These are phyloP conservation scores for Helichrysum umbraculigerum DNA, from an alignment of 129 eudicot species.

Conservation along the genomic window DNA sequence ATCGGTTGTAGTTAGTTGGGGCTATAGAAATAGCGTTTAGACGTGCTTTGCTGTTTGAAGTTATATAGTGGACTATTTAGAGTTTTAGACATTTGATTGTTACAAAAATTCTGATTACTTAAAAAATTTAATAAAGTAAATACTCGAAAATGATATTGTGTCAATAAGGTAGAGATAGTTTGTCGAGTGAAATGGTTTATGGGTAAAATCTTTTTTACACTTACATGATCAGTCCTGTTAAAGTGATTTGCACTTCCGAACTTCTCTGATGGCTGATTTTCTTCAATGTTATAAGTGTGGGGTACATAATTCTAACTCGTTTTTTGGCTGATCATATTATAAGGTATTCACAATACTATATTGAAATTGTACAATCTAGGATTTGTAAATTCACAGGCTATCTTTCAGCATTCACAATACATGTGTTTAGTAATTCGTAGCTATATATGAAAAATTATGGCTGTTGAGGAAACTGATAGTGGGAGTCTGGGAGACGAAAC, in stretches of 20 bases:
- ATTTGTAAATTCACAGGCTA: too few species aligned
- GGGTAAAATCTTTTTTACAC: background rate
- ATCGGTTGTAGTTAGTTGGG: background rate
- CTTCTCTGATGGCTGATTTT: background rate
- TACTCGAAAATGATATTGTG: too few species aligned
- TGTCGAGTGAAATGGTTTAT: background rate
- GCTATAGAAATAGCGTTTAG: background rate
- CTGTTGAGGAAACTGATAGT: background rate
- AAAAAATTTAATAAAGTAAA: too few species aligned
- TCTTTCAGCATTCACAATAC: too few species aligned
- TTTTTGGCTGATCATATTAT: background rate
- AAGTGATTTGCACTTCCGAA: background rate
- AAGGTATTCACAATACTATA: background rate
- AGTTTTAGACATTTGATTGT: background rate
- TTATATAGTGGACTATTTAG: background rate
- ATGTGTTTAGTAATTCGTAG: too few species aligned
- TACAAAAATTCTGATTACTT: background rate
- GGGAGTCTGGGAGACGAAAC: background rate
- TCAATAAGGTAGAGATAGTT: background rate
- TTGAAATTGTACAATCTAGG: too few species aligned
- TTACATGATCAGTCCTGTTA: background rate
- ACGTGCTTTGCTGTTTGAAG: background rate
- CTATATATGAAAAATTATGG: too few species aligned
- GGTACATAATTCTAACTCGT: background rate
- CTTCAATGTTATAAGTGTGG: background rate